Conservation (phyloP, 495 filamentous ascomycete species). For the Lasiosphaeriaceae sp. region DNA sequence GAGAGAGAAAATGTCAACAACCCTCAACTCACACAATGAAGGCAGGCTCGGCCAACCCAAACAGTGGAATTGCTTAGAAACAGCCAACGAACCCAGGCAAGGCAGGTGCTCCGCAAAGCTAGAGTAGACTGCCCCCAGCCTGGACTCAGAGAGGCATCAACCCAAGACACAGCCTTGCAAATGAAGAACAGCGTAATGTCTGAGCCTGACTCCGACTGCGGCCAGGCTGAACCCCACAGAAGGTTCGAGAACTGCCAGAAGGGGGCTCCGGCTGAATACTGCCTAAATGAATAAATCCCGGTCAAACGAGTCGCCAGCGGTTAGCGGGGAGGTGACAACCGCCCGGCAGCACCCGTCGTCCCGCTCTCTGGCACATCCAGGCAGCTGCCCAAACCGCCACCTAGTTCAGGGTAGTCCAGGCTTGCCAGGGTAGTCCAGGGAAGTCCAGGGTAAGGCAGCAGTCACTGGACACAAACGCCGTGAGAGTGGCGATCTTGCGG, state of each 20-base stretch:
- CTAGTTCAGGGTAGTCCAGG: too few species aligned
- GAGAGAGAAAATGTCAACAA: too few species aligned
- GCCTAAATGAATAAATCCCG: conserved; percentile 18
- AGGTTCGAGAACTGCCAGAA: conserved; percentile 39
- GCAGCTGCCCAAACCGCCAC: background rate
- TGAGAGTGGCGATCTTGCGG: background rate
- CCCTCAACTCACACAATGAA: too few species aligned
- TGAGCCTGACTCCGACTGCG: conserved; percentile 8
- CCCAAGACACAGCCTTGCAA: conserved; percentile 3
- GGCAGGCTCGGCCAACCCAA: too few species aligned
- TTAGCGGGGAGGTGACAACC: background rate
- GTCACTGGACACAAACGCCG: background rate
- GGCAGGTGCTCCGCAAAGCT: too few species aligned
- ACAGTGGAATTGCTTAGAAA: too few species aligned
- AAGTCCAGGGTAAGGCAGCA: too few species aligned
- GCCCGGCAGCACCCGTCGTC: conserved; percentile 2
- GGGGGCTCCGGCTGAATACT: conserved; percentile 3
- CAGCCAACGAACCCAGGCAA: too few species aligned
- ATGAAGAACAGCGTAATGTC: background rate
- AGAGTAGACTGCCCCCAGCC: background rate
- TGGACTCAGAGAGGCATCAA: background rate
- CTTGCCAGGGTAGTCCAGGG: too few species aligned
- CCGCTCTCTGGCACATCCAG: background rate
- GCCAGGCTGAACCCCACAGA: conserved; percentile 35
- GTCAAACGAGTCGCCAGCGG: conserved; percentile 2